A percentile compares a stretch with the other conserved stretches of the same genome.
These are phyloP conservation scores for Hemileccinum impolitum DNA, from an alignment of 768 basidiomycete species.

Conservation along the genomic window DNA sequence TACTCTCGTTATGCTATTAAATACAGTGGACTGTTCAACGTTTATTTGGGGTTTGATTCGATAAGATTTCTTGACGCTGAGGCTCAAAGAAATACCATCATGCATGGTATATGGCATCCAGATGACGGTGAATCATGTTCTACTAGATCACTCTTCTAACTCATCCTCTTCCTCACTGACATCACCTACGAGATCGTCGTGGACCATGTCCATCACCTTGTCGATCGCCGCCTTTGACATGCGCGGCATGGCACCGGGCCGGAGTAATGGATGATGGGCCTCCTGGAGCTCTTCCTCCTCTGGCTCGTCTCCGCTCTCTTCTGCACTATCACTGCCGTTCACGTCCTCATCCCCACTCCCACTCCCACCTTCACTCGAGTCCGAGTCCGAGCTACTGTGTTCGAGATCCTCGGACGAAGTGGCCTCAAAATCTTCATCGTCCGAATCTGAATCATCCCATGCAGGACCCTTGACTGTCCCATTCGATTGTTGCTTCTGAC, in stretches of 20 bases:
- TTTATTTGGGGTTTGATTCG: too few relatives aligned
- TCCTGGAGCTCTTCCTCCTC: constrained; percentile 49
- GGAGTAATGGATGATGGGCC: constrained; percentile 58
- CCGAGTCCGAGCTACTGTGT: constrained; percentile 31
- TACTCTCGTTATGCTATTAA: too few relatives aligned
- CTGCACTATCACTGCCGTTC: constrained; percentile 32
- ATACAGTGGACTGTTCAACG: too few relatives aligned
- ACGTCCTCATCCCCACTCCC: constrained; percentile 30
- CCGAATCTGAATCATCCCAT: constrained; percentile 35
- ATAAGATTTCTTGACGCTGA: too few relatives aligned
- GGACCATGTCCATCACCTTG: constrained; percentile 62
- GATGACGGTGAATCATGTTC: too few relatives aligned
- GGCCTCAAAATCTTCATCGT: constrained; percentile 35
- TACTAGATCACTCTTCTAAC: constrained; percentile 38
- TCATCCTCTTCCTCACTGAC: constrained; percentile 44
- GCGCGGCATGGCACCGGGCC: constrained; percentile 62
- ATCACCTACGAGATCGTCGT: constrained; percentile 45
- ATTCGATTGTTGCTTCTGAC: constrained; percentile 1
- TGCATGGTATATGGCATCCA: too few relatives aligned
- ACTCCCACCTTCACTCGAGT: constrained; percentile 27
- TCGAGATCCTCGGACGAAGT: constrained; percentile 43
- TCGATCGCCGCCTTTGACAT: constrained; percentile 67
- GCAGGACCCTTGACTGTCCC: constrained; percentile 23
- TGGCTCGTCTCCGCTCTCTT: constrained; percentile 36
- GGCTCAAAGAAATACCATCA: too few relatives aligned